Evolutionary conservation across 2,329 filamentous ascomycete genomes (phyloP), one percentile per base, ranked within the genome.

Genomic region (Colletotrichum theobromicola): DNA sequence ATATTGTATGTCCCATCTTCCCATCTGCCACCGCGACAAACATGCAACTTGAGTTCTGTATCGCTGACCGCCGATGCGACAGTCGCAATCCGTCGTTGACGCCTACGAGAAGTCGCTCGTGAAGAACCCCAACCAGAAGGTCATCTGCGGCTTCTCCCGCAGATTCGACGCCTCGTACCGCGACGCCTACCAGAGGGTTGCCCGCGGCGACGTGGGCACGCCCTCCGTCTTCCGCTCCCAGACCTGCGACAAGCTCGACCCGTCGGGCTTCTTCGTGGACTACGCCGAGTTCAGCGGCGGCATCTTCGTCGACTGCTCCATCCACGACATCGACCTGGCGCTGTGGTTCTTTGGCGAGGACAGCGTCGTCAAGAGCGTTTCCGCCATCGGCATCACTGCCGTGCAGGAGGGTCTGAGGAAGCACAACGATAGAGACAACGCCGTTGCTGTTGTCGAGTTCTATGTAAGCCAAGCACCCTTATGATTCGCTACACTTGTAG

Each of bases 261-360:
- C 91, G 0, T 87, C 87, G 0, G 92, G 92, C 57, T 94, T 93
- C 86, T 94, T 93, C 80, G 91, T 94, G 63, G 85, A 88, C 24
- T 94, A 94, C 82, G 91, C 92, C 18, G 85, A 91, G 77, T 92
- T 90, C 83, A 89, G 86, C 2, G 92, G 93, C 30, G 92, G 92
- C 18, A 93, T 94, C 80, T 94, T 94, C 78, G 92, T 94, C 72
- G 93, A 94, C 84, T 93, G 90, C 84, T 91, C 90, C 64, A 91
- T 94, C 79, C 92, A 94, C 84, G 92, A 94, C 77, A 94, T 94
- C 9, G 81, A 83, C 65, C 79, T 83, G 34, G 78, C 82, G 0
- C 75, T 83, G 34, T 83, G 82, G 82, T 83, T 81, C 77, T 81
- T 83, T 46, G 80, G 79, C 55, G 78, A 82, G 42, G 79, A 83